phyloP scores from a whole-genome alignment of 768 basidiomycete genomes.

The Rhodotorula toruloides region DNA sequence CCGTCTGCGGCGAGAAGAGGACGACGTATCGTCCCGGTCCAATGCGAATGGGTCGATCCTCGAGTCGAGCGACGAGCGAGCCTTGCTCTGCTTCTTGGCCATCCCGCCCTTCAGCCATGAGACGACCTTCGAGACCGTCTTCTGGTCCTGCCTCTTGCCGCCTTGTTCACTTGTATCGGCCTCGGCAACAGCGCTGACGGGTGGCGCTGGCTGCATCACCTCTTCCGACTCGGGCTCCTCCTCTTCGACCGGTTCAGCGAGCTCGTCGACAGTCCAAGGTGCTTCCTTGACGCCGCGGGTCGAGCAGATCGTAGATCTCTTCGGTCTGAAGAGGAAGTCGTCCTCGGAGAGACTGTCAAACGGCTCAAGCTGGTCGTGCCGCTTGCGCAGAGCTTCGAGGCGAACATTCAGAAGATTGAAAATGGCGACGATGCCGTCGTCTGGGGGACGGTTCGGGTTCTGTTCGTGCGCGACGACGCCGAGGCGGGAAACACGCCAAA shows the following conservation, averaged over 20 bases:
- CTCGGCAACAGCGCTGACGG: constrained; percentile 13
- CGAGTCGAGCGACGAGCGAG: neutral
- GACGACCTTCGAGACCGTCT: constrained; percentile 34
- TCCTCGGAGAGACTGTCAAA: constrained; percentile 36
- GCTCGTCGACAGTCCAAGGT: constrained; percentile 39
- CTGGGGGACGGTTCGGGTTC: constrained; percentile 31
- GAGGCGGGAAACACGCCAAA: constrained; percentile 50
- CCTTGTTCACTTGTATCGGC: neutral
- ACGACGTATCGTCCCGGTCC: constrained; percentile 10
- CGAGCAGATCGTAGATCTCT: constrained; percentile 42
- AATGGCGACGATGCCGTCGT: constrained; percentile 42
- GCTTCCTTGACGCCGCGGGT: constrained; percentile 42
- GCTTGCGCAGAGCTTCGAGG: constrained; percentile 48
- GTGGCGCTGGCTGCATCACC: constrained; percentile 22
- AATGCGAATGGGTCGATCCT: constrained; percentile 27
- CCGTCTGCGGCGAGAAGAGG: neutral
- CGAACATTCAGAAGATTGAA: constrained; percentile 48
- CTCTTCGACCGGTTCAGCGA: constrained; percentile 35
- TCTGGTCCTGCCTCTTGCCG: constrained; percentile 16
- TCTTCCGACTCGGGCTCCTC: constrained; percentile 21
- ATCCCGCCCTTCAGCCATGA: constrained; percentile 39
- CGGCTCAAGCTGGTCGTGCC: constrained; percentile 51
- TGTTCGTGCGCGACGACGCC: constrained; percentile 38
- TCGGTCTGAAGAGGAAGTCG: constrained; percentile 31
- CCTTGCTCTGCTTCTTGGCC: constrained; percentile 31